A percentile compares a stretch with the other conserved stretches of the same genome.
Conservation (phyloP, 1,284 basidiomycete genomes). For the Moesziomyces sp. region DNA sequence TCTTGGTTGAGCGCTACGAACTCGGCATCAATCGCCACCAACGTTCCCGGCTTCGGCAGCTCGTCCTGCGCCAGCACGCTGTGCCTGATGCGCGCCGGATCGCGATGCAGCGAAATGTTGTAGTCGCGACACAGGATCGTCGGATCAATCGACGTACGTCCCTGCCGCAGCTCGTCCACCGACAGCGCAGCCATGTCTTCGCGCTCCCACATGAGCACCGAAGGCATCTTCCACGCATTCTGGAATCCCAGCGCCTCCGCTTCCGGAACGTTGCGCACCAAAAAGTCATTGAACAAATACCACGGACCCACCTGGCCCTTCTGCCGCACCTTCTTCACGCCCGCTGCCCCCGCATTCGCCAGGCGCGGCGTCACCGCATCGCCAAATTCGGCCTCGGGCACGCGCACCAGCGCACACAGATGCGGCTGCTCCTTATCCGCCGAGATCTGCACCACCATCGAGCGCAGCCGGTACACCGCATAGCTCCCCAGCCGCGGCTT, state of each 20-base stretch:
- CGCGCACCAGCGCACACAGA: slow-evolving; percentile 88
- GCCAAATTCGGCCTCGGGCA: slow-evolving; percentile 71
- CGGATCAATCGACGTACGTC: slow-evolving; percentile 49
- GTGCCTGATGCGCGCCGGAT: slow-evolving; percentile 80
- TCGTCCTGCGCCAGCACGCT: slow-evolving; percentile 79
- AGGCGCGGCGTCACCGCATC: slow-evolving; percentile 11
- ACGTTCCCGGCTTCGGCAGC: slow-evolving; percentile 81
- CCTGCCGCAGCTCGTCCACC: slow-evolving; percentile 29
- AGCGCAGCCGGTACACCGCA: slow-evolving; percentile 71
- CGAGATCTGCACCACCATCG: slow-evolving; percentile 84
- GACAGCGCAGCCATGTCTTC: slow-evolving; percentile 71
- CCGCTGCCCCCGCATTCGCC: slow-evolving; percentile 3
- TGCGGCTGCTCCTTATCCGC: slow-evolving; percentile 82
- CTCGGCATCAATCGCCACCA: slow-evolving; percentile 96
- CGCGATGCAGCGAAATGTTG: slow-evolving; percentile 77
- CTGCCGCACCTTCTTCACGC: slow-evolving; percentile 25
- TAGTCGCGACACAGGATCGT: slow-evolving; percentile 83
- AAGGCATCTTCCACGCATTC: slow-evolving; percentile 90
- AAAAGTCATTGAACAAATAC: slow-evolving; percentile 98
- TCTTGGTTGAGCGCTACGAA: slow-evolving; percentile 97
- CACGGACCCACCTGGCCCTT: slow-evolving; percentile 70
- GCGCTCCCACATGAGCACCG: slow-evolving; percentile 87
- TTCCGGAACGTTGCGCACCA: slow-evolving; percentile 84
- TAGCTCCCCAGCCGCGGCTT: slow-evolving; percentile 17
- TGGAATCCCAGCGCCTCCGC: slow-evolving; percentile 87